Conservation (phyloP, 2,329 filamentous ascomycete genomes). For the Colletotrichum sublineola region DNA sequence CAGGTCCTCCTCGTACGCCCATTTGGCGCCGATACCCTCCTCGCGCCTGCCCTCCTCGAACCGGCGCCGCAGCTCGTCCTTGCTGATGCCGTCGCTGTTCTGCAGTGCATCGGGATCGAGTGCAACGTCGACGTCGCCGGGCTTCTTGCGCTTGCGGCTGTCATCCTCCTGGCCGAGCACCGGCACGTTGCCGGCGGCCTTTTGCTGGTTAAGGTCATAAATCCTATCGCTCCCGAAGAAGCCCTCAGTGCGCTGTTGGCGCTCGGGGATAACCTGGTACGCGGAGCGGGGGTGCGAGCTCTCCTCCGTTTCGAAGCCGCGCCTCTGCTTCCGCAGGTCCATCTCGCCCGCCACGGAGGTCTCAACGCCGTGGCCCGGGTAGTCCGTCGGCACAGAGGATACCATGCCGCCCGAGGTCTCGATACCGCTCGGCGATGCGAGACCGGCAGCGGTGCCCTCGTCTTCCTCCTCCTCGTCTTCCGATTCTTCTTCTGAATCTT, state of each 20-base stretch:
- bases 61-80: constrained; percentile 83
- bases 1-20: constrained; percentile 86
- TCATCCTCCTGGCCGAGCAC: constrained; percentile 87
- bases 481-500: constrained; percentile 79
- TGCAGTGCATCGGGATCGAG: constrained; percentile 87
- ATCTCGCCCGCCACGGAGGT: constrained; percentile 88
- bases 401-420: constrained; percentile 86
- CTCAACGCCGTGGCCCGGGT: constrained; percentile 74
- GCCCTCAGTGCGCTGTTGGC: constrained; percentile 85
- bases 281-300: constrained; percentile 80
- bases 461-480: constrained; percentile 76
- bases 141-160: constrained; percentile 90
- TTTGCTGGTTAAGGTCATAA: constrained; percentile 81
- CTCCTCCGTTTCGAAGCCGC: constrained; percentile 91
- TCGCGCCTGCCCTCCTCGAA: constrained; percentile 81
- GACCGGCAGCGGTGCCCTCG: constrained; percentile 73
- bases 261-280: constrained; percentile 91
- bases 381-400: constrained; percentile 85
- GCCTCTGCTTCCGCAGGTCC: constrained; percentile 87
- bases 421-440: constrained; percentile 81
- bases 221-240: constrained; percentile 97
- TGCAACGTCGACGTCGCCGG: constrained; percentile 92
- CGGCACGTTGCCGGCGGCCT: constrained; percentile 66
- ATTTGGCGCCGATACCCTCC: constrained; percentile 76
- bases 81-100: constrained; percentile 81